Evolutionary conservation across 1,284 basidiomycete species (phyloP).

Genomic region (Tilletia caries): DNA sequence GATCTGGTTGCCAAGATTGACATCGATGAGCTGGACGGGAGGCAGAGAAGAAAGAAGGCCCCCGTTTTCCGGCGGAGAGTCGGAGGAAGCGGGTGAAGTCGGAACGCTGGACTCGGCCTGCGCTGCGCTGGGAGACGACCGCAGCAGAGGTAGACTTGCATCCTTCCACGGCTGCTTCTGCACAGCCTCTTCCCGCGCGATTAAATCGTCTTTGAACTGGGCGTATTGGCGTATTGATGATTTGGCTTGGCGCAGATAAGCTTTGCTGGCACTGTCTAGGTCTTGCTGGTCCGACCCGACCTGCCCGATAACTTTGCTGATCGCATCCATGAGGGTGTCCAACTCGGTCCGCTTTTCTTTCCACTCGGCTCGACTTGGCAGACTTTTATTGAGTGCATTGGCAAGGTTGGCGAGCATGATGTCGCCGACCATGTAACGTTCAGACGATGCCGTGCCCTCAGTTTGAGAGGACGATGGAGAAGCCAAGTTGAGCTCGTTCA

Average conservation of each 20-base stretch:
- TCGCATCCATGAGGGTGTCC: not conserved
- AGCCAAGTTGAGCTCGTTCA: conserved; percentile 20
- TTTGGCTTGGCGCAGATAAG: too few species aligned
- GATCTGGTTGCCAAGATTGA: conserved; percentile 31
- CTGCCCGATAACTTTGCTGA: not conserved
- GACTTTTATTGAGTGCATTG: too few species aligned
- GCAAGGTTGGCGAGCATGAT: too few species aligned
- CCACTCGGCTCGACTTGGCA: not conserved
- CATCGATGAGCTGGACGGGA: conserved; percentile 38
- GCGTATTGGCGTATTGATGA: too few species aligned
- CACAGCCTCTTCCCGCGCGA: not conserved
- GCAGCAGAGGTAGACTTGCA: not conserved
- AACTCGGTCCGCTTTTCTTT: not conserved
- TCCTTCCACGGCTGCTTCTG: not conserved
- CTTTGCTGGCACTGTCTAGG: conserved; percentile 32
- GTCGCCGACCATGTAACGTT: too few species aligned
- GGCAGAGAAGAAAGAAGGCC: too few species aligned
- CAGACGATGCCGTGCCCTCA: conserved; percentile 11
- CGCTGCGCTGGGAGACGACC: not conserved
- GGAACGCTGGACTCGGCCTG: too few species aligned
- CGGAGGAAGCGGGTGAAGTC: too few species aligned
- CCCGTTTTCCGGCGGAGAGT: too few species aligned
- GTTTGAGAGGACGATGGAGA: too few species aligned
- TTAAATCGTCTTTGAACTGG: too few species aligned
- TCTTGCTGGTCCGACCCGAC: not conserved